Conservation (phyloP, 2,329 filamentous ascomycete genomes). For the Rhytidhysteron rufulum region DNA sequence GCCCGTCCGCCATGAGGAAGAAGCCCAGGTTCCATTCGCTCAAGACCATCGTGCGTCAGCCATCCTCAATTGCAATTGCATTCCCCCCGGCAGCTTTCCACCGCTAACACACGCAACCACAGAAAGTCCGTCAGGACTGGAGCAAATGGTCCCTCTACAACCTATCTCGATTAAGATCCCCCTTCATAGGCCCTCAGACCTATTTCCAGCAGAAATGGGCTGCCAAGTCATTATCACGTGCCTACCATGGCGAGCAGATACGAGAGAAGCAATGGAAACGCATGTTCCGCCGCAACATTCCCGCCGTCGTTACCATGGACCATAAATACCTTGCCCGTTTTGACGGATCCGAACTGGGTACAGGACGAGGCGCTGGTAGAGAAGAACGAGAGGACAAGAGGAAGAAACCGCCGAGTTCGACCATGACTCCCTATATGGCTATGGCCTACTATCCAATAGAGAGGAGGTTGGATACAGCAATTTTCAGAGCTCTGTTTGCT, state of each 20-base stretch:
- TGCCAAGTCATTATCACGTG: constrained; percentile 77
- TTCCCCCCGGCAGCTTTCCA: background rate
- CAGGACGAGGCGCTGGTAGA: constrained; percentile 74
- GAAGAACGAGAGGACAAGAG: constrained; percentile 15
- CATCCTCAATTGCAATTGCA: no score
- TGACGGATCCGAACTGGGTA: constrained; percentile 79
- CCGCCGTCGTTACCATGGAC: constrained; percentile 82
- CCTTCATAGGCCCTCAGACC: constrained; percentile 47
- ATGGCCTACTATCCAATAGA: constrained; percentile 94
- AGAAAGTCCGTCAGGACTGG: constrained; percentile 96
- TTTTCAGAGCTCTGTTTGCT: constrained; percentile 90
- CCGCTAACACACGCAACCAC: constrained; percentile 9
- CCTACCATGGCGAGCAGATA: constrained; percentile 93
- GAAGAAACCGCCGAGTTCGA: constrained; percentile 20
- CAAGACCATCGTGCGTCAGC: constrained; percentile 59
- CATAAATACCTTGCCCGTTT: constrained; percentile 70
- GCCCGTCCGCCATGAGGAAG: constrained; percentile 40
- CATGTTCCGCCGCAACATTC: constrained; percentile 80
- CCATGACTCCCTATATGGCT: constrained; percentile 87
- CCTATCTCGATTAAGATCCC: constrained; percentile 55
- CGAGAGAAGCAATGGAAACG: constrained; percentile 90
- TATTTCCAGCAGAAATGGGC: constrained; percentile 99
- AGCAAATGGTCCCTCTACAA: constrained; percentile 98
- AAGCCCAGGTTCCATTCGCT: constrained; percentile 61
- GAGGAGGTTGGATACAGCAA: constrained; percentile 85